Evolutionary conservation across 2,329 filamentous ascomycete genomes (phyloP), one percentile per base, ranked within the genome.

Genomic region (Corynespora cassiicola): DNA sequence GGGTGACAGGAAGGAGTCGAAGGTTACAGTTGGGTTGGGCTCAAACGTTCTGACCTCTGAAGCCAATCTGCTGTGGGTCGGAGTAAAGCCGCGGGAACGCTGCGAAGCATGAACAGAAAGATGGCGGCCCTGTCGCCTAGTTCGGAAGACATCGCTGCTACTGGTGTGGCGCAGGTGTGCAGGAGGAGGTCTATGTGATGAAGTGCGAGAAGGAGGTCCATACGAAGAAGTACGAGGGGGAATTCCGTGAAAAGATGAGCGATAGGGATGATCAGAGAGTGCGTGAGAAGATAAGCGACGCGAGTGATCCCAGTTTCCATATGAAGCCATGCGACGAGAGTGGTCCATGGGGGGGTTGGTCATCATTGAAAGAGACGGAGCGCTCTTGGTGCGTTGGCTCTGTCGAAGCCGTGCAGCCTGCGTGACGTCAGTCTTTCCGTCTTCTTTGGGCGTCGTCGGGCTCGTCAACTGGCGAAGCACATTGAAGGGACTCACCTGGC

Each of bases 1-100:
- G 2, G 53, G 56, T 3, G 30, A 42, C n/a, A 65, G 47, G 14
- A 65, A 58, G 1, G 35, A 14, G 16, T 65, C 59, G 25, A 63
- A 64, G 0, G 61, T 63, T 2, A 47, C 15, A 8, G 46, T 36
- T 7, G 45, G 45, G 12, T 49, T 44, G n/a, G 18, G 21, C 11
- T 44, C 31, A 25, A 42, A 54, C 6, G 22, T 29, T 0, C 11
- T 25, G 4, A 33, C 25, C 21, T 48, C 42, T 3, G 35, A 32
- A 3, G 36, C 19, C 6, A 55, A 19, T 1, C 49, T 48, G 25
- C 57, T 58, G 8, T 37, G 46, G n/a, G 16, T 39, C 4, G 44
- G 39, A 11, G 16, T 23, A n/a, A n/a, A n/a, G 8, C 28, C 29
- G n/a, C 36, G 32, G 6, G 23, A 29, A 8, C 20, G 29, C 4